A percentile compares a stretch with the other conserved stretches of the same genome.
Conservation (phyloP, 179 eudicot genomes). For the Drosera spatulata region DNA sequence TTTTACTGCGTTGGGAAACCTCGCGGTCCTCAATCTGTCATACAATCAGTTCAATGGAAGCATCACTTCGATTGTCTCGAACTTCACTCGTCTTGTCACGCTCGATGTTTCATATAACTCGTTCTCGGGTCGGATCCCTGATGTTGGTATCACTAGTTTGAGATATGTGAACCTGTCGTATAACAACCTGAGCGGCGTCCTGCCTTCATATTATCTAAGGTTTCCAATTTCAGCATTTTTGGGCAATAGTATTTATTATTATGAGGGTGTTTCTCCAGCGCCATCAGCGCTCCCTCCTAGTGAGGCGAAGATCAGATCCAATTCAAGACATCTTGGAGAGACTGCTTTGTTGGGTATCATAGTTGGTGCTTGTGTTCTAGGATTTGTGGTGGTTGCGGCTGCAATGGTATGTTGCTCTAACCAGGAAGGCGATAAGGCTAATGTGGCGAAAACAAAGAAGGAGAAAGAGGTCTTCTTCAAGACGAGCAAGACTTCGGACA, state of each 20-base stretch:
- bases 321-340: constrained; percentile 16
- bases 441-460: constrained; percentile 7
- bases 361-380: constrained; percentile 21
- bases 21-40: constrained; percentile 8
- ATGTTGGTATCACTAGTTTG: constrained; percentile 33
- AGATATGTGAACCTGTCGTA: constrained; percentile 45
- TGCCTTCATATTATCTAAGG: constrained; percentile 48
- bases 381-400: constrained; percentile 14
- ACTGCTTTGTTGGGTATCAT: constrained; percentile 31
- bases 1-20: constrained; percentile 21
- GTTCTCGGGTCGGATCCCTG: constrained; percentile 62
- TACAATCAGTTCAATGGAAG: constrained; percentile 22
- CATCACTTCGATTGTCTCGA: constrained; percentile 19
- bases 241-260: constrained; percentile 37
- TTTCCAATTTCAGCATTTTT: constrained; percentile 53
- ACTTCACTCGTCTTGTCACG: constrained; percentile 32
- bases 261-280: constrained; percentile 11
- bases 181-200: constrained; percentile 50
- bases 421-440: constrained; percentile 7
- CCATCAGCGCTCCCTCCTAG: constrained; percentile 15
- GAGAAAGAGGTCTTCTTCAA: constrained; percentile 9
- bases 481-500: constrained; percentile 10
- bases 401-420: constrained; percentile 17
- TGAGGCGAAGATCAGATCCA: constrained; percentile 7
- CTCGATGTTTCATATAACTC: constrained; percentile 66